These are phyloP conservation scores for Penicillium sp. DNA, from an alignment of 2,329 filamentous ascomycete genomes.

Conservation along the genomic window DNA sequence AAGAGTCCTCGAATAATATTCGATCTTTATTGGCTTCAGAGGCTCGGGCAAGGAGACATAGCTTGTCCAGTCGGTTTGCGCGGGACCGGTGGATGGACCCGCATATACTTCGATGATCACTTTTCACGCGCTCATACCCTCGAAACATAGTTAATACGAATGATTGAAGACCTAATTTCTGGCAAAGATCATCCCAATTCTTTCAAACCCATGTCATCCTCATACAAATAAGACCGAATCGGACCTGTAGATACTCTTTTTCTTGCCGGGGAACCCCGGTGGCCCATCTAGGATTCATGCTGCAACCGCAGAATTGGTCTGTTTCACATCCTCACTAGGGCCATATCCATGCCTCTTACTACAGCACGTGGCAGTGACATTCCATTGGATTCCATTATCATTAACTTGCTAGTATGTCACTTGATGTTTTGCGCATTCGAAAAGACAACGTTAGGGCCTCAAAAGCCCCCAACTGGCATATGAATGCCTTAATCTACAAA, in stretches of 20 bases:
- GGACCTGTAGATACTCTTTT: no score
- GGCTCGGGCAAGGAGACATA: slow-evolving; percentile 23
- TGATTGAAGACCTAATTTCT: not conserved
- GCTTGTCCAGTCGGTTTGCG: slow-evolving; percentile 22
- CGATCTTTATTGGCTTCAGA: slow-evolving; percentile 20
- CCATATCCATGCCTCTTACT: not conserved
- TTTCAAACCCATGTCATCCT: no score
- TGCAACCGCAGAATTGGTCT: no score
- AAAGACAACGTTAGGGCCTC: not conserved
- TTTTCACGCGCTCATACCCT: slow-evolving; percentile 1
- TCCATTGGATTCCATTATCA: not conserved
- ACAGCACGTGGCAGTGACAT: not conserved
- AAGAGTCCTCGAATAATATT: slow-evolving; percentile 25
- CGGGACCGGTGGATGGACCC: slow-evolving; percentile 35
- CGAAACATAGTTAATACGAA: slow-evolving; percentile 22
- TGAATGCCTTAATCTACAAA: not conserved
- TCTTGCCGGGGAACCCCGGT: no score
- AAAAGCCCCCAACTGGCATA: not conserved
- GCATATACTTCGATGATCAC: slow-evolving; percentile 34
- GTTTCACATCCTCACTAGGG: no score
- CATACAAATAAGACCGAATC: no score
- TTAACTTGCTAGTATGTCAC: not conserved
- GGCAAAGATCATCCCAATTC: not conserved
- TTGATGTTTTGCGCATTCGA: not conserved
- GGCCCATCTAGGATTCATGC: no score